Base-by-base conservation (phyloP, 2,329 filamentous ascomycete genomes). In the Hymenoscyphus scutula region DNA sequence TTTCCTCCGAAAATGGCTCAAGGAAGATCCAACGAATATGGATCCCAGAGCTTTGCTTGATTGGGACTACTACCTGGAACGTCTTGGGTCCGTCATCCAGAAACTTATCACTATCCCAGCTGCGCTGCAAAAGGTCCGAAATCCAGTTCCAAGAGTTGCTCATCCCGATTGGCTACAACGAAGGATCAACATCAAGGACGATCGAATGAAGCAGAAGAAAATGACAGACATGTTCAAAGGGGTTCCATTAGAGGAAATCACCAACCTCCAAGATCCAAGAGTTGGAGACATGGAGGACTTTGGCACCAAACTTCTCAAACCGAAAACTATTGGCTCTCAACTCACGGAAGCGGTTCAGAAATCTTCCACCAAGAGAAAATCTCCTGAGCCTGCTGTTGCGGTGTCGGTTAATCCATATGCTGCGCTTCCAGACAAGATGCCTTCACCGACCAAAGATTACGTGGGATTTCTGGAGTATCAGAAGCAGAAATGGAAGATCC, bases 41-140 rank as follows among this genome's bases (percentile, higher is more conserved):
- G 95, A 99, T 74, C 93, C 93, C 6, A 84, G 96, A 71, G 88
- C 86, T 23, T 83, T 99, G 13, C 88, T 99, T 58, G 95, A 99
- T 75, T 99, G 95, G 95, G 85, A 92, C 68, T 99, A 99, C 77
- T 99, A 99, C 74, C 82, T 93, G 1, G 96, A 99, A 73, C 92
- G 95, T 78, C 81, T 99, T 23, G 94, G 93, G 0, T 98, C 94
- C 0, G 95, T 99, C 61, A 96, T 99, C 58, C 95, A 99, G 77
- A 99, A 99, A 76, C 85, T 99, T 61, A 97, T 99, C 74, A 99
- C 96, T 1, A 99, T 99, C 68, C 95, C 95, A 2, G 96, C 95
- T 17, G 95, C 96, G 2, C 81, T 99, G 58, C 95, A 99, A 74
- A 98, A 97, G 77, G 84, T 99, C 61, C 85, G 89, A 60, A 99